These are phyloP conservation scores for Tolypocladium endophyticum DNA, from an alignment of 2,329 filamentous ascomycete genomes.

Conservation along the genomic window DNA sequence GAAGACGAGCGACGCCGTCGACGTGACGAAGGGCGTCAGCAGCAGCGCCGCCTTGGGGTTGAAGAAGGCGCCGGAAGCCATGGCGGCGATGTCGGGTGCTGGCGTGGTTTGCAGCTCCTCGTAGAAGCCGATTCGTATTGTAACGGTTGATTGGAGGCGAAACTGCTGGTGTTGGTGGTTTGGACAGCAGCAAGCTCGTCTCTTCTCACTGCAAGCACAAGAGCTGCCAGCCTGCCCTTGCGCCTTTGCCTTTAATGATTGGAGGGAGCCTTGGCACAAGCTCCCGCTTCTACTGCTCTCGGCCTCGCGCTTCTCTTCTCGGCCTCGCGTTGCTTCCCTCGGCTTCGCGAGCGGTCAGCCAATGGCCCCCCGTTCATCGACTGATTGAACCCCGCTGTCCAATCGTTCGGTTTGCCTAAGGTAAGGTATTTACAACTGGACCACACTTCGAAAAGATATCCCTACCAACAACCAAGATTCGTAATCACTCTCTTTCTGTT, in stretches of 20 bases:
- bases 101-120: neutral
- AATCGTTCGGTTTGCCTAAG: neutral
- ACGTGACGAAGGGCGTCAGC: slow-evolving; percentile 33
- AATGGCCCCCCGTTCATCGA: neutral
- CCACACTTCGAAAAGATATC: neutral
- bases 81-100: slow-evolving; percentile 5
- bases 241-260: neutral
- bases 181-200: neutral
- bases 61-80: slow-evolving; percentile 27
- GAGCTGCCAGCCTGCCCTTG: too few species aligned
- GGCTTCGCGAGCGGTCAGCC: neutral
- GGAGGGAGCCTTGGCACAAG: neutral
- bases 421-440: neutral
- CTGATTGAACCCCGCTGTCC: neutral
- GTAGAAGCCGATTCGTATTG: neutral
- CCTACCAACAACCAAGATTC: neutral
- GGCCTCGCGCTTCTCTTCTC: neutral
- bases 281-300: neutral
- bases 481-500: too few species aligned
- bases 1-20: slow-evolving; percentile 33
- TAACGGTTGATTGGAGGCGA: too few species aligned
- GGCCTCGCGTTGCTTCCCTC: neutral
- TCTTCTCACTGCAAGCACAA: too few species aligned
- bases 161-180: too few species aligned
- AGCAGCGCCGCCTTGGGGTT: slow-evolving; percentile 27